Evolutionary conservation across 169 alveolate genomes (phyloP), one percentile per base, ranked within the genome.

Genomic region (Eimeria acervulina): DNA sequence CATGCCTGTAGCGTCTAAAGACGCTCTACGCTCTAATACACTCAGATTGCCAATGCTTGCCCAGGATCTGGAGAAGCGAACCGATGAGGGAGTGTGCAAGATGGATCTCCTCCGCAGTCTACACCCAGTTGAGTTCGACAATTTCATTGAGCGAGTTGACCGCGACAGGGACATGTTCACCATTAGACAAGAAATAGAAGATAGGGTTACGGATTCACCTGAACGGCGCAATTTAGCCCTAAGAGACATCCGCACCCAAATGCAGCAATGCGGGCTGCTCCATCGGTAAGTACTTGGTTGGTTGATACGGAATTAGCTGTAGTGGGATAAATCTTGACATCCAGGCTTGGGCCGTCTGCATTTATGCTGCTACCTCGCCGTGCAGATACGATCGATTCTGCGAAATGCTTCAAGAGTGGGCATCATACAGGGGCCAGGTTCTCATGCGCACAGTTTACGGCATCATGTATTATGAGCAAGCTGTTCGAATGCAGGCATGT

Each of bases 401-500:
- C 61, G 96, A 94, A 33, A 61, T 90, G 76, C 95, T 94, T 36
- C 96, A 94, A 88, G 95, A 94, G 72, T 94, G 96, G 96, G 96
- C 96, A 21, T 94, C 96, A 7, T 94, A 68, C 61, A 52, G 96
- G 55, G 95, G 95, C 26, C 96, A 95, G 93, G 94, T 85, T 80
- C 95, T 95, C 52, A 74, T 74, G 83, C 95, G 96, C 47, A 95
- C 96, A 59, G 95, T 95, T 19, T 59, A 92, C 55, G 96, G 96
- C 63, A 85, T 95, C 74, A 85, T 95, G 95, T 87, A 87, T 63
- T 83, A 95, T n/a, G 93, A 74, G 36, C 94, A 87, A 61, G 96
- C 96, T 19, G 68, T 95, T 51, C 63, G 84, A 81, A 85, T 95
- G 96, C 96, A 87, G 91, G 96, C 92, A 87, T 1, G 93, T 72